Percentiles rank a stretch among this genome's conserved stretches.
These are phyloP conservation scores for Achaetomium macrosporum DNA, from an alignment of 2,329 filamentous ascomycete genomes.

Conservation along the genomic window DNA sequence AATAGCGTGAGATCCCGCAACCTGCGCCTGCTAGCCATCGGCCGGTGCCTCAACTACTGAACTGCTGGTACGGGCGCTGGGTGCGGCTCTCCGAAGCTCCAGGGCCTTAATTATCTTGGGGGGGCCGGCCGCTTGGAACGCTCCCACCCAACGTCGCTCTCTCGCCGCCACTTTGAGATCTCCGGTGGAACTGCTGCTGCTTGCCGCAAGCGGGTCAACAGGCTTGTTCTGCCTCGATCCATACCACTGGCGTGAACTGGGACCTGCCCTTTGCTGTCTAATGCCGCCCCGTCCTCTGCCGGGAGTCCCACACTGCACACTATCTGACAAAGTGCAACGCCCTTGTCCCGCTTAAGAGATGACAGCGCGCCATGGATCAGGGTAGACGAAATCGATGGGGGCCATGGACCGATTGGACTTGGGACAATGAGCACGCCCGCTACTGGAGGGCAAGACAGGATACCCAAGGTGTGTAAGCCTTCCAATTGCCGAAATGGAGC, in stretches of 20 bases:
- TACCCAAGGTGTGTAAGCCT: conserved; percentile 24
- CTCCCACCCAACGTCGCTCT: background rate
- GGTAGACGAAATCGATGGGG: conserved; percentile 12
- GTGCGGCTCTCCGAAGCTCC: conserved; percentile 5
- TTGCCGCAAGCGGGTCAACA: conserved; percentile 1
- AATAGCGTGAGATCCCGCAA: conserved; percentile 5
- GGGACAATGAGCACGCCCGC: conserved; percentile 23
- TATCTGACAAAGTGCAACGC: background rate
- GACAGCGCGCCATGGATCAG: conserved; percentile 15
- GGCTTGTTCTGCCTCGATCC: background rate
- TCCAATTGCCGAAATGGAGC: background rate
- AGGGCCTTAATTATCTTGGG: conserved; percentile 1
- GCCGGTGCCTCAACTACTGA: background rate
- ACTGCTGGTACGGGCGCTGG: background rate
- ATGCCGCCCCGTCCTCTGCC: background rate
- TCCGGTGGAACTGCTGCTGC: background rate
- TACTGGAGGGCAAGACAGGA: conserved; percentile 29
- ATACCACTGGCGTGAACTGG: background rate
- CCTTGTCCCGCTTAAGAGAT: conserved; percentile 4
- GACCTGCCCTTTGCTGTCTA: background rate
- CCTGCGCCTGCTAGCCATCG: background rate
- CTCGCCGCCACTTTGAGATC: background rate
- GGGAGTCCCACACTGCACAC: background rate
- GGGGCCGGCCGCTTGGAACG: background rate
- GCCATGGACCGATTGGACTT: conserved; percentile 29